A percentile compares a stretch with the other conserved stretches of the same genome.
Evolutionary conservation across 768 basidiomycete genomes (phyloP).

Genomic region (Mycena albidolilacea): DNA sequence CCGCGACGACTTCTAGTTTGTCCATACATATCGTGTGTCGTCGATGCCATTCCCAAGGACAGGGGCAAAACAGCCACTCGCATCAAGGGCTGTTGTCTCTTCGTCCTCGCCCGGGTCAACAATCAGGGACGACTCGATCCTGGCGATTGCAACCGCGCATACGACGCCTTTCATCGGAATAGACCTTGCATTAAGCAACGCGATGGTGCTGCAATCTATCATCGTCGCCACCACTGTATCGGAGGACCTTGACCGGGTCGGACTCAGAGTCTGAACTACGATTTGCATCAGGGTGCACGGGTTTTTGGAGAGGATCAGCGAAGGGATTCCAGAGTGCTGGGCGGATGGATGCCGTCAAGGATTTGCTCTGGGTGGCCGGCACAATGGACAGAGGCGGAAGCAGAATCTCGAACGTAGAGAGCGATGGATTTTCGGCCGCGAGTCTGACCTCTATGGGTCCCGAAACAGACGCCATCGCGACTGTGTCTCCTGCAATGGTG

Average conservation of each 20-base stretch:
- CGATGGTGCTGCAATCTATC: slow-evolving; percentile 80
- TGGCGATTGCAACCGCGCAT: slow-evolving; percentile 75
- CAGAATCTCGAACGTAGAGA: slow-evolving; percentile 81
- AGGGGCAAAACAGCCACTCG: slow-evolving; percentile 81
- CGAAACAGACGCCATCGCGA: slow-evolving; percentile 79
- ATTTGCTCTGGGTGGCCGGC: slow-evolving; percentile 79
- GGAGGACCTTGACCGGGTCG: slow-evolving; percentile 46
- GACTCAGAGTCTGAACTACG: slow-evolving; percentile 75
- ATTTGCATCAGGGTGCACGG: slow-evolving; percentile 85
- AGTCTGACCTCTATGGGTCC: slow-evolving; percentile 82
- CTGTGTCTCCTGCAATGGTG: slow-evolving; percentile 48
- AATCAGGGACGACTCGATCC: slow-evolving; percentile 53
- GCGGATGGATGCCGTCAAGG: slow-evolving; percentile 67
- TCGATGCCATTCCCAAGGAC: slow-evolving; percentile 55
- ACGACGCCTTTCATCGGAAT: slow-evolving; percentile 84
- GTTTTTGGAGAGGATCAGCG: slow-evolving; percentile 74
- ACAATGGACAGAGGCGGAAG: slow-evolving; percentile 79
- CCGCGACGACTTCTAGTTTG: slow-evolving; percentile 63
- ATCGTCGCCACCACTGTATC: slow-evolving; percentile 71
- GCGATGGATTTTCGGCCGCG: slow-evolving; percentile 77
- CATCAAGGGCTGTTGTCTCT: slow-evolving; percentile 47
- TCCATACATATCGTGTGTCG: slow-evolving; percentile 66
- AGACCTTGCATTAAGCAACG: slow-evolving; percentile 78
- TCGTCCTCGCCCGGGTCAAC: slow-evolving; percentile 70
- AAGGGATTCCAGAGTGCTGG: slow-evolving; percentile 66